Conservation (phyloP, 192 early-diverging fungal species). For the Coemansia sp. region DNA sequence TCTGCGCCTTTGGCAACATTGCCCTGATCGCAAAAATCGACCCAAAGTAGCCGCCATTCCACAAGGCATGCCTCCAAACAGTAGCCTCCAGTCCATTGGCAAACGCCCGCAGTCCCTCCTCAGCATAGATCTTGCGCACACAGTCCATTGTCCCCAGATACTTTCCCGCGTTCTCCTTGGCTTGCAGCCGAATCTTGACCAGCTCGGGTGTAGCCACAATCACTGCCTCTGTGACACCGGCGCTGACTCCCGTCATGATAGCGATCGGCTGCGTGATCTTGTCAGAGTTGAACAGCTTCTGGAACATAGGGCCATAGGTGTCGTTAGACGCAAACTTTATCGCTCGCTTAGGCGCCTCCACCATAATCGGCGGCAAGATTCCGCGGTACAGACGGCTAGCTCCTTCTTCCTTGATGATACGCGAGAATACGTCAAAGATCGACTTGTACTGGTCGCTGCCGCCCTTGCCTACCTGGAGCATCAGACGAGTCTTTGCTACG, state of each 20-base stretch:
- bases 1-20: constrained; percentile 77
- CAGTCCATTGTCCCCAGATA: constrained; percentile 82
- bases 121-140: constrained; percentile 72
- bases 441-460: constrained; percentile 59
- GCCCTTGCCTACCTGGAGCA: constrained; percentile 70
- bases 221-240: constrained; percentile 89
- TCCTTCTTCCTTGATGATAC: constrained; percentile 72
- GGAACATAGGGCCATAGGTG: constrained; percentile 70
- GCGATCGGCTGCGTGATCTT: constrained; percentile 74
- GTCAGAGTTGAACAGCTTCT: constrained; percentile 67
- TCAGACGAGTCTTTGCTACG: constrained; percentile 93
- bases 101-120: constrained; percentile 82
- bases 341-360: constrained; percentile 96
- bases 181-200: constrained; percentile 96
- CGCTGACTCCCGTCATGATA: constrained; percentile 84
- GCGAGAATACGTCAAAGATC: constrained; percentile 62
- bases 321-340: constrained; percentile 98
- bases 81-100: constrained; percentile 93
- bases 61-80: constrained; percentile 87
- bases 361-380: constrained; percentile 95
- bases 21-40: constrained; percentile 69
- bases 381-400: constrained; percentile 76
- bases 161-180: constrained; percentile 80
- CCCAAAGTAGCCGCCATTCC: constrained; percentile 87
- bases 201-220: constrained; percentile 90